These are phyloP conservation scores for Nissolia schottii DNA, from an alignment of 306 rosid genomes.

Conservation along the genomic window DNA sequence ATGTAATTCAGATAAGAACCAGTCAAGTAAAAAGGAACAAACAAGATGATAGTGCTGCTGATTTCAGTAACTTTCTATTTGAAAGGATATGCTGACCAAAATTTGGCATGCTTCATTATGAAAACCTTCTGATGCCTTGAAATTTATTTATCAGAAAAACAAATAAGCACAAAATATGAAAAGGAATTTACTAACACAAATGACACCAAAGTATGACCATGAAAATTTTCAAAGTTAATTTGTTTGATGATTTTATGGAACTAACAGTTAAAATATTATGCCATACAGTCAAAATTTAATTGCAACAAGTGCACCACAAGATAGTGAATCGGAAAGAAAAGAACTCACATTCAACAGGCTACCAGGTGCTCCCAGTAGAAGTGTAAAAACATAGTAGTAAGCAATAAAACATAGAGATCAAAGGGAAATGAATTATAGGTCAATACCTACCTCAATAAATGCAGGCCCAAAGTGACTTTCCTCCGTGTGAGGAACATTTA, in stretches of 20 bases:
- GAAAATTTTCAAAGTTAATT: background rate
- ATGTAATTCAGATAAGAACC: constrained; percentile 1
- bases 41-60: background rate
- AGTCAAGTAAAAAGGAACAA: background rate
- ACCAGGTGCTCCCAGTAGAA: background rate
- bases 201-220: background rate
- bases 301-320: background rate
- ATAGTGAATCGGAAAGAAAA: constrained; percentile 1
- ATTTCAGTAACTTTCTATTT: background rate
- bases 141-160: background rate
- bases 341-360: background rate
- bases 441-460: constrained; percentile 73
- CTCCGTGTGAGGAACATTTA: constrained; percentile 68
- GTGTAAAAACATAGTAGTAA: constrained; percentile 2
- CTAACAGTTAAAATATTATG: background rate
- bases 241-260: constrained; percentile 11
- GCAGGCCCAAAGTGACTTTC: constrained; percentile 73
- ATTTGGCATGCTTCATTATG: background rate
- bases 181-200: background rate
- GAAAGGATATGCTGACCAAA: background rate
- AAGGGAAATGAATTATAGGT: constrained; percentile 6
- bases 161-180: background rate
- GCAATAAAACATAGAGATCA: constrained; percentile 2
- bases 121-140: background rate
- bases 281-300: background rate